Conservation (phyloP, 306 rosid genomes). For the Rosa rugosa region DNA sequence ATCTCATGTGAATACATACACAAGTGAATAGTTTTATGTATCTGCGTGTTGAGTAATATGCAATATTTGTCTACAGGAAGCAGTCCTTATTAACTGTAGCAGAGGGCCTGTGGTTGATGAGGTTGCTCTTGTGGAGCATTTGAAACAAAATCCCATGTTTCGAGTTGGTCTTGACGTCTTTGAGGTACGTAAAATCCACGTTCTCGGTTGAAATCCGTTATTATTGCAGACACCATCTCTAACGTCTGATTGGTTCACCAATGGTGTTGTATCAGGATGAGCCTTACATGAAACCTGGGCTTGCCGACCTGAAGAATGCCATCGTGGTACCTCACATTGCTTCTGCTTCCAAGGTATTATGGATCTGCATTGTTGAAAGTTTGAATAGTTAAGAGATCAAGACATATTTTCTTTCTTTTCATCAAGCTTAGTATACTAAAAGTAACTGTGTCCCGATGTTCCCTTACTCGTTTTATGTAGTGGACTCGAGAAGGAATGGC, state of each 20-base stretch:
- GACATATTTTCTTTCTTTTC: not conserved
- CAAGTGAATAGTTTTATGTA: not conserved
- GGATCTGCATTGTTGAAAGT: not conserved
- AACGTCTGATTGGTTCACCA: slow-evolving; percentile 1
- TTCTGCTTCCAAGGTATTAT: slow-evolving; percentile 91
- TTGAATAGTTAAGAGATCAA: not conserved
- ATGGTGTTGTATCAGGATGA: slow-evolving; percentile 61
- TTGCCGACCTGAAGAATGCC: slow-evolving; percentile 91
- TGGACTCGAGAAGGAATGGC: slow-evolving; percentile 99
- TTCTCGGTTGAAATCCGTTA: not conserved
- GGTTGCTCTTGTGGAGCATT: slow-evolving; percentile 90
- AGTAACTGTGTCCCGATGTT: not conserved
- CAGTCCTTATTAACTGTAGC: slow-evolving; percentile 92
- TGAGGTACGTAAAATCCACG: slow-evolving; percentile 55
- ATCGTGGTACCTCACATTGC: slow-evolving; percentile 97
- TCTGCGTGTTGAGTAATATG: slow-evolving; percentile 7
- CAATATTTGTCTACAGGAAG: slow-evolving; percentile 55
- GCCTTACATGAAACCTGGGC: slow-evolving; percentile 97
- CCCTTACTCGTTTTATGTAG: slow-evolving; percentile 40
- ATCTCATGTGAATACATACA: not conserved
- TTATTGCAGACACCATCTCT: not conserved
- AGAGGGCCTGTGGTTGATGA: slow-evolving; percentile 97
- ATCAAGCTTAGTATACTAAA: not conserved
- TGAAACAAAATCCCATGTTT: slow-evolving; percentile 83
- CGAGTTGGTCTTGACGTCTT: slow-evolving; percentile 97